Evolutionary conservation across 192 early-diverging fungal genomes (phyloP).

Genomic region (Funneliformis mosseae): DNA sequence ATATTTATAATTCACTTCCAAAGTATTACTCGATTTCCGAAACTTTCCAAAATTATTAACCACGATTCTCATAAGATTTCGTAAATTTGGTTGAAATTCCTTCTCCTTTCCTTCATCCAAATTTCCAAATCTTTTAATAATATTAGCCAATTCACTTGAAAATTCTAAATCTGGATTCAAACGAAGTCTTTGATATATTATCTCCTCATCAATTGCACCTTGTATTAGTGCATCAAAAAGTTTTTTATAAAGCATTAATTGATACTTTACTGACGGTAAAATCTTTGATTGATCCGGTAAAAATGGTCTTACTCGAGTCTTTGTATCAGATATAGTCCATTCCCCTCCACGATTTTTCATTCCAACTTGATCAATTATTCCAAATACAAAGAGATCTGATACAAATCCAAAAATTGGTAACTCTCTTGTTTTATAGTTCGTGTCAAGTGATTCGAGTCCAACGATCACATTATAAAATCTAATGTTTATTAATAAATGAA

Average conservation of each 20-base stretch:
- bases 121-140: neutral
- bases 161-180: constrained; percentile 22
- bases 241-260: constrained; percentile 32
- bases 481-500: too few relatives aligned
- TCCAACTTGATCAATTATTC: constrained; percentile 26
- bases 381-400: constrained; percentile 10
- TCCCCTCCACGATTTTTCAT: neutral
- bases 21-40: constrained; percentile 4
- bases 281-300: neutral
- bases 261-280: neutral
- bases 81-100: neutral
- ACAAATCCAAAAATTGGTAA: constrained; percentile 32
- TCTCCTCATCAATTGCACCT: neutral
- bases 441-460: neutral
- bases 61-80: constrained; percentile 1
- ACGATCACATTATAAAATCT: constrained; percentile 14
- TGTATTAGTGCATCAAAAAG: constrained; percentile 23
- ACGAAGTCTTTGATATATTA: neutral
- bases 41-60: neutral
- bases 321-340: constrained; percentile 21
- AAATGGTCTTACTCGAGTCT: neutral
- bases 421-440: constrained; percentile 5
- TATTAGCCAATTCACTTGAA: neutral
- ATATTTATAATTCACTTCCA: constrained; percentile 23
- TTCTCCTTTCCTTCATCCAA: neutral